These are phyloP conservation scores for Lumnitzera racemosa DNA, from an alignment of 345 rosid species.

Conservation along the genomic window DNA sequence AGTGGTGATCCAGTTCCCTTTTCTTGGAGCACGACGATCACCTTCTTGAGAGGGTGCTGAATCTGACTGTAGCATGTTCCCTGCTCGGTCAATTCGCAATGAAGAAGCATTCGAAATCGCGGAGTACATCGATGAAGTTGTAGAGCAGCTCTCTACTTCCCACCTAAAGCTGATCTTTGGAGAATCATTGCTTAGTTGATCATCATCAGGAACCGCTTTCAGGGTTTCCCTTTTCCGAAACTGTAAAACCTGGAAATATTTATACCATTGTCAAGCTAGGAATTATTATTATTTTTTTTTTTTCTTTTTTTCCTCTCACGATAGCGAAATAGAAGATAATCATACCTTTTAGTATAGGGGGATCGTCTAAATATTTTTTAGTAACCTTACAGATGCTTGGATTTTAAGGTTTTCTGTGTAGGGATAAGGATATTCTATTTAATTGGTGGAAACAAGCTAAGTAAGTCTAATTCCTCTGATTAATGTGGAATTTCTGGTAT, in stretches of 20 bases:
- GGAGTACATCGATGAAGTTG: slow-evolving; percentile 38
- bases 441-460: too few relatives aligned
- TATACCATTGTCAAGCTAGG: too few relatives aligned
- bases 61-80: slow-evolving; percentile 26
- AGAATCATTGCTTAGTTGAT: slow-evolving; percentile 43
- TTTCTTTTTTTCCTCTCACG: too few relatives aligned
- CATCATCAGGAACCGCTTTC: slow-evolving; percentile 45
- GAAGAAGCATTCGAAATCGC: slow-evolving; percentile 49
- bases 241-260: slow-evolving; percentile 31
- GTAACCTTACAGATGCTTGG: too few relatives aligned
- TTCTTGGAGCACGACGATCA: slow-evolving; percentile 20
- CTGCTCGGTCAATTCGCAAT: slow-evolving; percentile 17
- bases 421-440: too few relatives aligned
- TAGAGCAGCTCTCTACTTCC: slow-evolving; percentile 67
- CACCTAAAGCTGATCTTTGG: slow-evolving; percentile 70
- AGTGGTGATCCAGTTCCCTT: slow-evolving; percentile 88
- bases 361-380: too few relatives aligned
- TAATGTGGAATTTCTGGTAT: too few relatives aligned
- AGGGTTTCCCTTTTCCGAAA: slow-evolving; percentile 35
- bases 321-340: too few relatives aligned
- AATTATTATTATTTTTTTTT: too few relatives aligned
- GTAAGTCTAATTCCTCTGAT: too few relatives aligned
- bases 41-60: slow-evolving; percentile 31
- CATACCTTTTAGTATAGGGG: too few relatives aligned
- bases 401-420: too few relatives aligned